Conservation (phyloP, 176 grass and related monocot species). For the Tillandsia fasciculata region DNA sequence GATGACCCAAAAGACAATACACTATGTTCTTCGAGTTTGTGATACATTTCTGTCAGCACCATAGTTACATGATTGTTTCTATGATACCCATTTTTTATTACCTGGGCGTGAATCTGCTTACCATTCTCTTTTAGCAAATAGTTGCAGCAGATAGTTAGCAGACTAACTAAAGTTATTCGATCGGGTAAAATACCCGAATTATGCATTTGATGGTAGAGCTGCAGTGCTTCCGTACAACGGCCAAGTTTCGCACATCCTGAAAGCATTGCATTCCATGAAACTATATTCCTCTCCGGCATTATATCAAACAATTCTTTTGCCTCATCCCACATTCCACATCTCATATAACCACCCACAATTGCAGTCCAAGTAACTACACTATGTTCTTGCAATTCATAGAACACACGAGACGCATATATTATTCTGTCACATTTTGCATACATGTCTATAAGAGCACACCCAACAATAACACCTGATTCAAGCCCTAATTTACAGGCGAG, state of each 20-base stretch:
- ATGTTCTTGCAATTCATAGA: conserved; percentile 11
- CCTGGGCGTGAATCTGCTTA: conserved; percentile 21
- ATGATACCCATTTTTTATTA: conserved; percentile 19
- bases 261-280: conserved; percentile 27
- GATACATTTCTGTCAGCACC: conserved; percentile 11
- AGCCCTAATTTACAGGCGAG: conserved; percentile 10
- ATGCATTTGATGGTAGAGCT: conserved; percentile 11
- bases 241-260: conserved; percentile 22
- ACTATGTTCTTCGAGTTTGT: conserved; percentile 6
- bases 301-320: conserved; percentile 18
- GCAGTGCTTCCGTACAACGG: conserved; percentile 2
- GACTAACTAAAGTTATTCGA: conserved; percentile 5
- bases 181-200: conserved; percentile 19
- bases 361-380: conserved; percentile 20
- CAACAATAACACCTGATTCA: conserved; percentile 13
- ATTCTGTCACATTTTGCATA: conserved; percentile 18
- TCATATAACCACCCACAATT: conserved; percentile 13
- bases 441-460: conserved; percentile 18
- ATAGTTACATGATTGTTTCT: not conserved
- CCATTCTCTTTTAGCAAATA: conserved; percentile 14
- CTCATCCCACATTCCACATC: conserved; percentile 10
- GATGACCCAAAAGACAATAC: conserved; percentile 3
- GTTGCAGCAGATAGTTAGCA: conserved; percentile 11
- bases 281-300: conserved; percentile 21
- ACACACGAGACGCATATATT: conserved; percentile 10